Percentiles rank a stretch among this genome's conserved stretches.
These are phyloP conservation scores for Piromyces sp. DNA, from an alignment of 192 early-diverging fungal genomes.

Conservation along the genomic window DNA sequence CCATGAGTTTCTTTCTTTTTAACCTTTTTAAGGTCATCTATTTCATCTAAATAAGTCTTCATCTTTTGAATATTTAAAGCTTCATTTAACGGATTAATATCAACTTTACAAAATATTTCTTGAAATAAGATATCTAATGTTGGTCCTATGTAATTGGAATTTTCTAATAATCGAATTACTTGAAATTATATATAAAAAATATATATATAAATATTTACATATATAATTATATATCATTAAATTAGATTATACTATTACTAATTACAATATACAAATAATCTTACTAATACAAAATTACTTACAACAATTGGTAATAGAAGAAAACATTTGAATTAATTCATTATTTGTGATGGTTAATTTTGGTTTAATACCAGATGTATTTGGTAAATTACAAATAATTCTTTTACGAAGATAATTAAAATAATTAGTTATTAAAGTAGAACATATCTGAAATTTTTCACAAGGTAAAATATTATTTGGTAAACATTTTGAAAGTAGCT, in stretches of 20 bases:
- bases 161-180: not conserved
- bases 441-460: not conserved
- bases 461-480: not conserved
- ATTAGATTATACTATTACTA: too few species aligned
- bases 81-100: not conserved
- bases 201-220: too few species aligned
- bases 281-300: too few species aligned
- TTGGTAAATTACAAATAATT: not conserved
- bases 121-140: not conserved
- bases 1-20: not conserved
- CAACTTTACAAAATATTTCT: not conserved
- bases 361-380: not conserved
- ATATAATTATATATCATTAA: too few species aligned
- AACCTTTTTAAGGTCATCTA: not conserved
- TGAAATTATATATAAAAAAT: too few species aligned
- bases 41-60: not conserved
- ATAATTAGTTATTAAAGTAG: not conserved
- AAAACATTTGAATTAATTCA: not conserved
- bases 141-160: not conserved
- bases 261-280: too few species aligned
- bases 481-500: not conserved
- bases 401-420: not conserved
- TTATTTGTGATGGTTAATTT: not conserved
- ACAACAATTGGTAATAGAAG: not conserved
- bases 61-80: not conserved